phyloP scores from a whole-genome alignment of 768 basidiomycete species.

The Termitomyces sp. region DNA sequence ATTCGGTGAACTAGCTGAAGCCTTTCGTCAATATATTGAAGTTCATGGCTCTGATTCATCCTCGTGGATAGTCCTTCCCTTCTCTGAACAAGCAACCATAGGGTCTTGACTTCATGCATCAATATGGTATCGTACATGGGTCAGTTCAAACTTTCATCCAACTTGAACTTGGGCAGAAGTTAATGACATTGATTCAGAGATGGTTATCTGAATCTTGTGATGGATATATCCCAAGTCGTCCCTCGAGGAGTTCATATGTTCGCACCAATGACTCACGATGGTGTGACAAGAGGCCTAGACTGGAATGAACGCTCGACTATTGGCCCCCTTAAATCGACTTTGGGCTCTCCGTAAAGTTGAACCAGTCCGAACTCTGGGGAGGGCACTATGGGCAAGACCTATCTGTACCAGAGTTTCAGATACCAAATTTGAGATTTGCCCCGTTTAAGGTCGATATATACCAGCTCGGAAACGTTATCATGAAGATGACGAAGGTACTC shows the following conservation, averaged over 20 bases:
- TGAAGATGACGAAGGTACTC: too few species aligned
- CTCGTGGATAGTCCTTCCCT: background rate
- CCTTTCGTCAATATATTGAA: constrained; percentile 13
- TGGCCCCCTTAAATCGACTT: too few species aligned
- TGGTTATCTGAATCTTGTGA: background rate
- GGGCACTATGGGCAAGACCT: too few species aligned
- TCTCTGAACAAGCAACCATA: background rate
- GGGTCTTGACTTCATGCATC: constrained; percentile 13
- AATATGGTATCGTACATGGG: constrained; percentile 9
- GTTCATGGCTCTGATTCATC: background rate
- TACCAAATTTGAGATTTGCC: too few species aligned
- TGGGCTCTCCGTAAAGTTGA: too few species aligned
- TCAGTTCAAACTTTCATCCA: background rate
- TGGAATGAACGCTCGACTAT: too few species aligned
- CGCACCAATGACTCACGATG: background rate
- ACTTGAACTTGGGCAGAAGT: too few species aligned
- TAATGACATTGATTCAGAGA: background rate
- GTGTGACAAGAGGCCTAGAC: too few species aligned
- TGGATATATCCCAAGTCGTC: background rate
- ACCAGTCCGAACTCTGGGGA: too few species aligned
- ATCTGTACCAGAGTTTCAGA: too few species aligned
- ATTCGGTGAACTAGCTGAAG: constrained; percentile 12
- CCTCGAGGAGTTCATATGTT: background rate
- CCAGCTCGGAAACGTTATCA: too few species aligned
- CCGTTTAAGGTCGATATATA: too few species aligned